phyloP scores from a whole-genome alignment of 176 grass and related monocot genomes.

The Oryza australiensis region DNA sequence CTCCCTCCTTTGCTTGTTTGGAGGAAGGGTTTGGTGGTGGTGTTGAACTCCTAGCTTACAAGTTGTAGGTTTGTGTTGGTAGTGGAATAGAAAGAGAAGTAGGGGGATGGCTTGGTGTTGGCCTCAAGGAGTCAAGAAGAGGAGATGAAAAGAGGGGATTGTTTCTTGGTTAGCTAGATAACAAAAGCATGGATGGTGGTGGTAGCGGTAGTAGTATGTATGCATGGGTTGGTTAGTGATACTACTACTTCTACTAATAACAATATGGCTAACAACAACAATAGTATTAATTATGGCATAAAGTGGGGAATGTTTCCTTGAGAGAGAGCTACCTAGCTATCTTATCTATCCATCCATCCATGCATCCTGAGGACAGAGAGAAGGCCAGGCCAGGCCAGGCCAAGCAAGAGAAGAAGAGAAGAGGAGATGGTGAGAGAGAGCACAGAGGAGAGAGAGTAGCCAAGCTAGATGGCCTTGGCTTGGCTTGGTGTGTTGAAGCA shows the following conservation, averaged over 20 bases:
- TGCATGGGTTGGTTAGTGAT: not conserved
- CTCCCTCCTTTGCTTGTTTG: not conserved
- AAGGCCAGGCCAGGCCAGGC: not conserved
- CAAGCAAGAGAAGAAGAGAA: not conserved
- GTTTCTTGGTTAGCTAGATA: not conserved
- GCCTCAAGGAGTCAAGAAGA: conserved; percentile 23
- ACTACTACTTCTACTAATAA: not conserved
- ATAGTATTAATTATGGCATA: conserved; percentile 23
- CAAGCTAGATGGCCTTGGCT: not conserved
- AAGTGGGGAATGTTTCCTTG: conserved; percentile 55
- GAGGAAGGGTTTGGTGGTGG: not conserved
- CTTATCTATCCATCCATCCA: conserved; percentile 20
- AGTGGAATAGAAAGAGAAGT: not conserved
- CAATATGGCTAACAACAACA: not conserved
- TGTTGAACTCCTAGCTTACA: not conserved
- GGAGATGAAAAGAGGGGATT: conserved; percentile 25
- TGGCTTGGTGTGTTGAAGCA: conserved; percentile 22
- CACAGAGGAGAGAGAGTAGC: not conserved
- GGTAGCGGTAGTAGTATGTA: not conserved
- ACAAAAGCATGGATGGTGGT: not conserved
- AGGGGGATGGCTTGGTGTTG: conserved; percentile 28
- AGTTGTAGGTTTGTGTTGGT: conserved; percentile 19
- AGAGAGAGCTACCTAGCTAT: conserved; percentile 30
- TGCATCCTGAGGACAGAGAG: conserved; percentile 24
- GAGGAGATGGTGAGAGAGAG: no score